A percentile compares a stretch with the other conserved stretches of the same genome.
Conservation (phyloP, 1,284 basidiomycete genomes). For the Chiua sp. region DNA sequence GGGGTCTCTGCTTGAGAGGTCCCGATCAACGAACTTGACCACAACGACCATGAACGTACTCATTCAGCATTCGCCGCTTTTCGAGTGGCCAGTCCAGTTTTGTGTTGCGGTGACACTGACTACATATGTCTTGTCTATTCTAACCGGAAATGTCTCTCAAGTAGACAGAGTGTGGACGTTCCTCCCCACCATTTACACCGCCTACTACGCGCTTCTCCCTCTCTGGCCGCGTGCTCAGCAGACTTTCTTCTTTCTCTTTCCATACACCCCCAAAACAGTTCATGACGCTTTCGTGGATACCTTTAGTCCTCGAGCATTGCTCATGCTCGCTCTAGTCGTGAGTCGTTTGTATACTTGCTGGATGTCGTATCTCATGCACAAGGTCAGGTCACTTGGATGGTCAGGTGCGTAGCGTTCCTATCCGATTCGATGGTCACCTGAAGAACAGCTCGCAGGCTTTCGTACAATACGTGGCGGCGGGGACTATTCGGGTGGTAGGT, state of each 20-base stretch:
- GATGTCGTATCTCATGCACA: conserved; percentile 13
- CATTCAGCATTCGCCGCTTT: conserved; percentile 37
- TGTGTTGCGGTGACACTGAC: conserved; percentile 53
- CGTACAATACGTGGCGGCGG: conserved; percentile 85
- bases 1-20: too few relatives aligned
- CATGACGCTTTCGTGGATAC: conserved; percentile 48
- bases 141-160: conserved; percentile 86
- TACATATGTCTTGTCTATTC: conserved; percentile 61
- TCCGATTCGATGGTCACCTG: not conserved
- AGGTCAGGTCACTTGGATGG: conserved; percentile 66
- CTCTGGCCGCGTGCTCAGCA: conserved; percentile 57
- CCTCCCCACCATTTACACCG: conserved; percentile 79
- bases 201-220: conserved; percentile 75
- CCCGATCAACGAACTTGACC: not conserved
- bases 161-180: conserved; percentile 84
- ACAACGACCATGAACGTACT: conserved; percentile 15
- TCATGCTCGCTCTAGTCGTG: conserved; percentile 74
- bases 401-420: conserved; percentile 44
- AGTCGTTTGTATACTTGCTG: conserved; percentile 23
- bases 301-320: conserved; percentile 68
- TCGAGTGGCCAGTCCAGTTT: conserved; percentile 68
- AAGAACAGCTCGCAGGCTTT: conserved; percentile 54
- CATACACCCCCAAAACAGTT: conserved; percentile 60
- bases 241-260: conserved; percentile 52
- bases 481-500: conserved; percentile 81